Percentiles rank a stretch among this genome's conserved stretches.
These are phyloP conservation scores for Diaporthe ilicicola DNA, from an alignment of 2,329 filamentous ascomycete genomes.

Conservation along the genomic window DNA sequence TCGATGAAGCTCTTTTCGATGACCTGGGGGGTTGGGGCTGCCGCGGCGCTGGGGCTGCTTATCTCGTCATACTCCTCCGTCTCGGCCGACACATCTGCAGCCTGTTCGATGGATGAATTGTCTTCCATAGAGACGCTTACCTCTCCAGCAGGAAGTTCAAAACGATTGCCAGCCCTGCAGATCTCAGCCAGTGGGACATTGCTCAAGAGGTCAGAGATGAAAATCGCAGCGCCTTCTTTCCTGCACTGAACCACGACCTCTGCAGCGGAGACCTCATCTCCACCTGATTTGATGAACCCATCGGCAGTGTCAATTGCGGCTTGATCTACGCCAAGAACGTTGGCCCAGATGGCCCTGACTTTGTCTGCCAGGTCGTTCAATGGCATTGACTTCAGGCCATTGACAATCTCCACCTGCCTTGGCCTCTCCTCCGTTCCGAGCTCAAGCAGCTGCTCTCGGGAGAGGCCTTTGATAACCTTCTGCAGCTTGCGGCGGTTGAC, in stretches of 20 bases:
- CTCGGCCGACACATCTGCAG: background rate
- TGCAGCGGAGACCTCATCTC: constrained; percentile 54
- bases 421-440: constrained; percentile 50
- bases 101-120: constrained; percentile 12
- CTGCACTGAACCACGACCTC: constrained; percentile 56
- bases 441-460: constrained; percentile 52
- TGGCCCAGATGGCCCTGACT: constrained; percentile 59
- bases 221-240: constrained; percentile 50
- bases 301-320: constrained; percentile 51
- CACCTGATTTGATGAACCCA: constrained; percentile 56
- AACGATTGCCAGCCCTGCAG: constrained; percentile 42
- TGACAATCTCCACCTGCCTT: constrained; percentile 45
- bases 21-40: constrained; percentile 30
- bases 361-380: constrained; percentile 56
- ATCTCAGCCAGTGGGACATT: constrained; percentile 54
- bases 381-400: constrained; percentile 54
- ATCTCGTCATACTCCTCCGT: background rate
- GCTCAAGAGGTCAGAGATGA: constrained; percentile 52
- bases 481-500: constrained; percentile 58
- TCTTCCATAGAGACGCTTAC: background rate
- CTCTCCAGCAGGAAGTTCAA: background rate
- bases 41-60: constrained; percentile 25
- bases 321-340: constrained; percentile 50
- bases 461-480: constrained; percentile 52
- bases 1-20: constrained; percentile 49